These are phyloP conservation scores for Dendrostoma leiphaemia DNA, from an alignment of 2,329 filamentous ascomycete genomes.

Conservation along the genomic window DNA sequence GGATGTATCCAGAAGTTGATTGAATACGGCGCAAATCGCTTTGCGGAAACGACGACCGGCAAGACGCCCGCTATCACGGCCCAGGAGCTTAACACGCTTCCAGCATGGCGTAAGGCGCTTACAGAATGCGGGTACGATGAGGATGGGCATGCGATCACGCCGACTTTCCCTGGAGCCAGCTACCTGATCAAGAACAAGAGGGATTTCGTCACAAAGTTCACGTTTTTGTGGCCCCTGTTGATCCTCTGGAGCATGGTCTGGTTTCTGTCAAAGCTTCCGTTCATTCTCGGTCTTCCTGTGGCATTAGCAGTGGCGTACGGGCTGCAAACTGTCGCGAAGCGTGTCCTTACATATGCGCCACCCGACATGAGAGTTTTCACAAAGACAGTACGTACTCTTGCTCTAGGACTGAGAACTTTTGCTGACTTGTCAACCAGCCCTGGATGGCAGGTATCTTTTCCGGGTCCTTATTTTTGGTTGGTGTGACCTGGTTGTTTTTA, in stretches of 20 bases:
- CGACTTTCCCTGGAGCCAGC: slow-evolving; percentile 70
- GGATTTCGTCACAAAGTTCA: slow-evolving; percentile 76
- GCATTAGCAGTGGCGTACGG: slow-evolving; percentile 64
- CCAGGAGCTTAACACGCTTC: slow-evolving; percentile 81
- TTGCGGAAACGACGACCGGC: slow-evolving; percentile 82
- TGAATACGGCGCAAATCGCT: slow-evolving; percentile 93
- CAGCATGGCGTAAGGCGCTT: slow-evolving; percentile 79
- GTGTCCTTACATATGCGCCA: slow-evolving; percentile 78
- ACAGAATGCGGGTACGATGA: slow-evolving; percentile 80
- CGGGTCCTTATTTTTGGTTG: slow-evolving; percentile 78
- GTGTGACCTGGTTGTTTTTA: slow-evolving; percentile 70
- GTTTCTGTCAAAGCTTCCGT: slow-evolving; percentile 69
- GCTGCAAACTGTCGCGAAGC: slow-evolving; percentile 75
- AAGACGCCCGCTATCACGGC: slow-evolving; percentile 88
- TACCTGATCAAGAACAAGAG: slow-evolving; percentile 75
- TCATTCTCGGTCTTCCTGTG: slow-evolving; percentile 75
- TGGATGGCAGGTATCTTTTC: slow-evolving; percentile 94
- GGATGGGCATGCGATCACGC: slow-evolving; percentile 68
- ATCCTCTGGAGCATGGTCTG: slow-evolving; percentile 70
- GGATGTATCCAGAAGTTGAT: slow-evolving; percentile 90
- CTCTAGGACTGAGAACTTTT: slow-evolving; percentile 15
- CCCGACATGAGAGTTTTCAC: slow-evolving; percentile 87
- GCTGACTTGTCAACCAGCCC: slow-evolving; percentile 52
- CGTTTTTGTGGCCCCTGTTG: slow-evolving; percentile 85
- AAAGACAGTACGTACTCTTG: slow-evolving; percentile 65